Evolutionary conservation across 2,329 filamentous ascomycete species (phyloP), one percentile per base, ranked within the genome.

Genomic region (Calycina herbarum): DNA sequence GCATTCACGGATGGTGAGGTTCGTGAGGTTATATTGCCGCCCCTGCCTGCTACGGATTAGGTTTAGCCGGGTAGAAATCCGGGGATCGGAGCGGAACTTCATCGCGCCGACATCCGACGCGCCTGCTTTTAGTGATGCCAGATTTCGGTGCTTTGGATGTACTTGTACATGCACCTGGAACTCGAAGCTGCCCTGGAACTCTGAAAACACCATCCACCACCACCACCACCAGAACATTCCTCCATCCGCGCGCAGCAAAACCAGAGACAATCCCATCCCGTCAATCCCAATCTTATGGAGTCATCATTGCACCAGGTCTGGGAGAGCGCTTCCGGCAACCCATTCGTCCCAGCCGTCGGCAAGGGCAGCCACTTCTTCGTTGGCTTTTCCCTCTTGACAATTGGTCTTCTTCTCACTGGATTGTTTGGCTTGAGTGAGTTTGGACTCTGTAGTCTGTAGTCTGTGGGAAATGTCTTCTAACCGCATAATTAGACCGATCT

Each of bases 261-360:
- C 17, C 31, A 17, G 4, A 62, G 6, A n/a, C 56, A 48, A 65
- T 59, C 40, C 17, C 40, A 54, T 15, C 57, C 13, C 38, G 57
- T 40, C 45, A 58, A 35, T 27, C 35, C 54, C n/a, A 68, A 71
- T 75, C 83, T 82, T 82, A 91, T 92, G 89, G 89, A 91, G 86
- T 86, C 88, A 76, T 92, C 91, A 84, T 83, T 96, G 79, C 88
- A 90, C 81, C 88, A 95, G 79, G 86, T 96, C 82, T 98, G 94
- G 94, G 90, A 96, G 85, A 91, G 92, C 85, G 92, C 94, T 82
- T 87, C 91, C 80, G 87, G 88, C 85, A 91, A 88, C 82, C 92
- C 93, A 69, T 98, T 95, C 82, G 80, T 89, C 73, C 93, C 94
- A 68, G 77, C 87, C 65, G 81, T 98, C 74, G 85, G 86, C 78